Percentiles rank a stretch among this genome's conserved stretches.
Evolutionary conservation across 345 rosid species (phyloP).

Genomic region (Geranium brycei): DNA sequence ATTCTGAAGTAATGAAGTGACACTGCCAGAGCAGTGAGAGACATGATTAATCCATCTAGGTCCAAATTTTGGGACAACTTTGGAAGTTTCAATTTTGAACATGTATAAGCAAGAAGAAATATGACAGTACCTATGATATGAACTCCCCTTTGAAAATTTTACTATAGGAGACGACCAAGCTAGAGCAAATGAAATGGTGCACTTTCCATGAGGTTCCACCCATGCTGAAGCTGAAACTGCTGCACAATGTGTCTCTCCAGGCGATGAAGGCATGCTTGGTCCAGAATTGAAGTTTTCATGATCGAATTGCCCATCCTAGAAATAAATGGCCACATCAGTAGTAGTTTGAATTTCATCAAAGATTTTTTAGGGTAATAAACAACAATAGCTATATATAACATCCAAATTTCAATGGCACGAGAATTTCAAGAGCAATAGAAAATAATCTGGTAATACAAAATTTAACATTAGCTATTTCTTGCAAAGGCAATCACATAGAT

Average conservation of each 20-base stretch:
- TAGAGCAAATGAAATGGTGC: conserved; percentile 87
- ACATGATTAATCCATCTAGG: neutral
- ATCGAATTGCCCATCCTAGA: conserved; percentile 80
- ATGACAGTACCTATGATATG: conserved; percentile 52
- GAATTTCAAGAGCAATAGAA: neutral
- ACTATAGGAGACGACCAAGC: conserved; percentile 97
- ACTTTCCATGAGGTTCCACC: conserved; percentile 97
- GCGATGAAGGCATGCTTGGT: conserved; percentile 60
- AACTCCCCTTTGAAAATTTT: conserved; percentile 79
- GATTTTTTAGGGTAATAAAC: neutral
- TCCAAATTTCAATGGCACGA: neutral
- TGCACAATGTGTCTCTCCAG: conserved; percentile 82
- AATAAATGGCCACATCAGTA: neutral
- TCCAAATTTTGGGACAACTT: neutral
- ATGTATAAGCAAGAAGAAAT: neutral
- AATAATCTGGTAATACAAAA: too few relatives aligned
- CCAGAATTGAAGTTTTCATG: conserved; percentile 54
- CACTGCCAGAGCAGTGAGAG: neutral
- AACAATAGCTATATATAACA: neutral
- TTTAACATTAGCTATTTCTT: neutral
- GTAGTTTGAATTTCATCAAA: neutral
- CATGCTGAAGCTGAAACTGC: conserved; percentile 96
- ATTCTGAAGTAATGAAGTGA: neutral
- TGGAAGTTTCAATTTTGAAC: neutral
- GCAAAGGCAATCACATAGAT: neutral